Evolutionary conservation across 2,329 filamentous ascomycete genomes (phyloP).

Genomic region (Pyrenochaeta sp.): DNA sequence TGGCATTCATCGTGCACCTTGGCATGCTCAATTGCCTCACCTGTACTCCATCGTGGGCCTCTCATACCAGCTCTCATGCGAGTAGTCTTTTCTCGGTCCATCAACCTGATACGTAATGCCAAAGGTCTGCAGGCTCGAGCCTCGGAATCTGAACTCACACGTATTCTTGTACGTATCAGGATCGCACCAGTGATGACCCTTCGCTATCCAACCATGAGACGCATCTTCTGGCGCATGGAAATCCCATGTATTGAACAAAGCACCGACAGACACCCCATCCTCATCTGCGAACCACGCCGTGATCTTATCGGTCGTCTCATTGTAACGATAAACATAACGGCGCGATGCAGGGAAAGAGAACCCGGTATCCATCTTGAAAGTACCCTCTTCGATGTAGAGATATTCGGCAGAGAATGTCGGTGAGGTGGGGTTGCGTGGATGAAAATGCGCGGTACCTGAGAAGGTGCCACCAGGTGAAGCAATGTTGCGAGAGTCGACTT

Average conservation of each 20-base stretch:
- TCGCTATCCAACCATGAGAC: constrained; percentile 67
- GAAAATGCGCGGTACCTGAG: constrained; percentile 70
- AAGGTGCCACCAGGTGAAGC: constrained; percentile 72
- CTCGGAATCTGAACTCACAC: constrained; percentile 69
- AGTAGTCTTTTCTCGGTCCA: constrained; percentile 78
- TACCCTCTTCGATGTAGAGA: constrained; percentile 71
- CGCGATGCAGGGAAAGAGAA: constrained; percentile 68
- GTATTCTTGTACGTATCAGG: constrained; percentile 75
- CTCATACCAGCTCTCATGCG: constrained; percentile 50
- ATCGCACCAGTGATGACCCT: constrained; percentile 73
- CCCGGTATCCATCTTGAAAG: constrained; percentile 66
- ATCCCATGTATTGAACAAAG: constrained; percentile 78
- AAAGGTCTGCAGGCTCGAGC: constrained; percentile 33
- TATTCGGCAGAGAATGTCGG: constrained; percentile 62
- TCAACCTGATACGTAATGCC: constrained; percentile 70
- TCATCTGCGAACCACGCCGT: constrained; percentile 79
- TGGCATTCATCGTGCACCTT: neutral
- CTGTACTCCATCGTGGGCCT: constrained; percentile 12
- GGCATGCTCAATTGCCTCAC: neutral
- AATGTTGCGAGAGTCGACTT: constrained; percentile 62
- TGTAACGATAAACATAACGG: constrained; percentile 78
- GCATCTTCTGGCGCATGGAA: constrained; percentile 56
- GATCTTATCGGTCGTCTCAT: constrained; percentile 66
- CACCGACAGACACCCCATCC: constrained; percentile 74
- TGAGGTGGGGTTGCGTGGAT: constrained; percentile 66